Base-by-base conservation (phyloP, 345 rosid species). In the Erucastrum elatum region DNA sequence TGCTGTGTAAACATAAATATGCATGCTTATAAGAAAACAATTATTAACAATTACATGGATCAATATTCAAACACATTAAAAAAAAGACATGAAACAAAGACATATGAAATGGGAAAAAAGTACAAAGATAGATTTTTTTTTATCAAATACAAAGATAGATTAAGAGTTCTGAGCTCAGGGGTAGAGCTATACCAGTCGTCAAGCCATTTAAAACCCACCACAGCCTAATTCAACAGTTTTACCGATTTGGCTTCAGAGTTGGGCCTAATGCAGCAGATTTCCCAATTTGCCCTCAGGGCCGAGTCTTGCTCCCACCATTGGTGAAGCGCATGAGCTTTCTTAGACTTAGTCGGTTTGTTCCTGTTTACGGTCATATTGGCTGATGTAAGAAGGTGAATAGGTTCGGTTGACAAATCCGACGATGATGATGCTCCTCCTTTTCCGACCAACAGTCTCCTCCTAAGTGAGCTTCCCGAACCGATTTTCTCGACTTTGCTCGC, bases 301-400 rank as follows among this genome's bases (percentile, higher is more conserved):
- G 34, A 60, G 64, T 60, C 64, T 60, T 27, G 16, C 35, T 83
- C 84, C 92, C 92, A 87, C 94, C 89, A 88, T 70, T 88, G 90
- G 68, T 83, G 85, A 78, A 90, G 84, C 39, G 87, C 87, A 27
- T 90, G 94, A 55, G 87, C 86, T 80, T 78, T 70, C 53, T 82
- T 10, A 80, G 76, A 69, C 8, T 75, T 68, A 4, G 44, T 74
- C 30, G 77, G 29, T 12, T 70, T 76, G 29, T 74, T 61, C 17
- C 33, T 56, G 83, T 87, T 88, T 26, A 83, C 73, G 0, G 71
- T 83, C 74, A 88, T 55, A 76, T 66, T 31, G 30, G 89, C 94
- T 0, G 90, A 90, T 72, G 89, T 87, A 66, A 88, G 82, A 29
- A 88, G 73, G 70, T 90, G 89, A 16, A 44, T 11, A 44, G 51